phyloP scores from a whole-genome alignment of 495 filamentous ascomycete genomes.

The Neurospora sublineolata region DNA sequence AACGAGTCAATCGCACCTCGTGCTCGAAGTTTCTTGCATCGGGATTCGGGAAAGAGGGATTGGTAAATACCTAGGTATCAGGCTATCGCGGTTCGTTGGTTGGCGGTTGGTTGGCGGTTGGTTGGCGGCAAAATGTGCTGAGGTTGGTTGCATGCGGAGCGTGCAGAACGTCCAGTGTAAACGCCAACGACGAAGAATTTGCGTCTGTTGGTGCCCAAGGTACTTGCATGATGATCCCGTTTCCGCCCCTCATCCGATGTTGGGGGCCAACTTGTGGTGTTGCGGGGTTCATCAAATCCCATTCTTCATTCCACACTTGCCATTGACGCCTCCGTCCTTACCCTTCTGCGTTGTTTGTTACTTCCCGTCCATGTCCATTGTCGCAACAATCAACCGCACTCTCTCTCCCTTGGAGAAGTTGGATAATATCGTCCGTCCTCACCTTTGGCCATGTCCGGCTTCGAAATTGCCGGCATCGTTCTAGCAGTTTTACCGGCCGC shows the following conservation, averaged over 20 bases:
- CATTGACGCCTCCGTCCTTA: neutral
- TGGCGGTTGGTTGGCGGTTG: neutral
- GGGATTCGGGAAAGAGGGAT: neutral
- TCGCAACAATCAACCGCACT: neutral
- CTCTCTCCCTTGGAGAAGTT: neutral
- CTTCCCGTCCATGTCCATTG: neutral
- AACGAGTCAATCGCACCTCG: neutral
- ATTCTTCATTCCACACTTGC: neutral
- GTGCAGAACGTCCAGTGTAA: neutral
- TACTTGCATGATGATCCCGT: neutral
- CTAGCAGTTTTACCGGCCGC: slow-evolving; percentile 25
- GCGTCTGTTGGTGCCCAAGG: neutral
- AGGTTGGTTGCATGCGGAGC: no score
- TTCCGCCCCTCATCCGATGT: neutral
- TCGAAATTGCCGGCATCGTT: slow-evolving; percentile 27
- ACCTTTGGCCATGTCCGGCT: slow-evolving; percentile 9
- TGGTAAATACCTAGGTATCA: neutral
- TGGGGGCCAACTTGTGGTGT: neutral
- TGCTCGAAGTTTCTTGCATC: neutral
- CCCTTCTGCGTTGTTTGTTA: neutral
- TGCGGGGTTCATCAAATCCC: neutral
- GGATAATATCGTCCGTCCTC: neutral
- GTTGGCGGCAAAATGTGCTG: neutral
- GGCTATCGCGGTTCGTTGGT: neutral
- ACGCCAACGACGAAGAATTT: neutral